Percentiles rank a stretch among this genome's conserved stretches.
Conservation (phyloP, 306 rosid species). For the Dicorynia guianensis region DNA sequence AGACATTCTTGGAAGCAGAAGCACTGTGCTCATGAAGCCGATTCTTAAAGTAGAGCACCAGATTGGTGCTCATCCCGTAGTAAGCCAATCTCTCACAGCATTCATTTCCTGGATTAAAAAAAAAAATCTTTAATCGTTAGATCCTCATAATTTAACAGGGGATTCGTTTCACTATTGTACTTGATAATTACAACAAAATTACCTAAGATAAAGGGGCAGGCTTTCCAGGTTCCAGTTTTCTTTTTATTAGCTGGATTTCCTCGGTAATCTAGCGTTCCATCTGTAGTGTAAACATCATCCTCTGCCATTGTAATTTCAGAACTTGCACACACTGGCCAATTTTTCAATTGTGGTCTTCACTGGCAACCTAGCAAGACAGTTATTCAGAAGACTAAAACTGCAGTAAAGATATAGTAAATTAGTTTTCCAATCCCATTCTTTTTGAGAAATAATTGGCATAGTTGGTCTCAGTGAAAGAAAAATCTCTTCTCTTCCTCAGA, state of each 20-base stretch:
- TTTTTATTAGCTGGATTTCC: constrained; percentile 74
- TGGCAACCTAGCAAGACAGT: constrained; percentile 36
- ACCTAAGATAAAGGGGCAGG: constrained; percentile 87
- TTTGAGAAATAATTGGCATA: neutral
- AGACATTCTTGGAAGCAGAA: constrained; percentile 61
- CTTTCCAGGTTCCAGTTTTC: constrained; percentile 84
- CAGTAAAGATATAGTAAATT: constrained; percentile 15
- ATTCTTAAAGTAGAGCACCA: constrained; percentile 68
- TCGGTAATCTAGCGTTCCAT: constrained; percentile 67
- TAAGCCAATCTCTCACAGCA: constrained; percentile 84
- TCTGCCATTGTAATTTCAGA: constrained; percentile 49
- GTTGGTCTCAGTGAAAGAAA: neutral
- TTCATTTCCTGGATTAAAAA: constrained; percentile 70
- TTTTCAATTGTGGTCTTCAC: constrained; percentile 1
- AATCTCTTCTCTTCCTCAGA: constrained; percentile 1
- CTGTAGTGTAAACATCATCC: constrained; percentile 65
- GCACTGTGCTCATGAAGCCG: constrained; percentile 60
- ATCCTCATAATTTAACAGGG: no score
- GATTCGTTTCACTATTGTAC: neutral
- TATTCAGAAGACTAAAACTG: neutral
- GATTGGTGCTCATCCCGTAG: constrained; percentile 81
- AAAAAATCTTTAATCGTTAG: constrained; percentile 8
- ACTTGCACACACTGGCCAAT: constrained; percentile 16
- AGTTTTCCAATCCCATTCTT: neutral
- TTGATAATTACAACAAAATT: neutral